Base-by-base conservation (phyloP, 139 green algal species). In the Volvox reticuliferus region DNA sequence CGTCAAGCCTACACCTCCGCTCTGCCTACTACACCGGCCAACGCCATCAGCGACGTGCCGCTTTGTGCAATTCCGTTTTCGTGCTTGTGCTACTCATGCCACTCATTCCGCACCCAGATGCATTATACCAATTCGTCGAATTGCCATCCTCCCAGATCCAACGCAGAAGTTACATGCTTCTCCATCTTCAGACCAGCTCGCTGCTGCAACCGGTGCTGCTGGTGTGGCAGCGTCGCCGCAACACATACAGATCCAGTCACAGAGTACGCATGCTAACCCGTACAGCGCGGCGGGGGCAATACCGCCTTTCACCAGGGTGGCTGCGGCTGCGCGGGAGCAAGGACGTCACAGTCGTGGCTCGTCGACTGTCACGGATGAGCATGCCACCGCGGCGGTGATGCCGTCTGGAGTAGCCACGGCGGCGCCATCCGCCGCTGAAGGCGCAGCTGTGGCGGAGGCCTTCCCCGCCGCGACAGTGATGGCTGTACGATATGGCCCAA, bases 401-500 rank as follows among this genome's bases (percentile, higher is more conserved):
- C 18, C 36, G 76, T 36, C 19, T 37, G 35, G 18, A 21, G 37
- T 50, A 14, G 79, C 79, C 19, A 24, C 24, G 79, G 55, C 50
- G 55, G 80, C 80, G 62, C 32, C 80, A 61, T 35, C 78, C 16
- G 36, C 78, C 18, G 32, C n/a, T 24, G 80, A 55, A 30, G 80
- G 80, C 50, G 80, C 50, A 22, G 50, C 80, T n/a, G 35, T 73
- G 26, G 80, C 80, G 80, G 26, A 44, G 24, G 55, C 55, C 32
- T 50, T 50, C 19, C 26, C 55, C 26, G 55, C 80, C 13, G 80
- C 80, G 55, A 73, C 80, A n/a, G 24, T 61, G n/a, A 18, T 44
- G 22, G 80, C 82, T 12, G 69, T 82, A 28, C 85, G 85, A 26
- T 89, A 82, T 50, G 85, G 85, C 69, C 69, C 69, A 16, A 78